Evolutionary conservation across 768 basidiomycete species (phyloP).

Genomic region (Tremella yokohamensis): DNA sequence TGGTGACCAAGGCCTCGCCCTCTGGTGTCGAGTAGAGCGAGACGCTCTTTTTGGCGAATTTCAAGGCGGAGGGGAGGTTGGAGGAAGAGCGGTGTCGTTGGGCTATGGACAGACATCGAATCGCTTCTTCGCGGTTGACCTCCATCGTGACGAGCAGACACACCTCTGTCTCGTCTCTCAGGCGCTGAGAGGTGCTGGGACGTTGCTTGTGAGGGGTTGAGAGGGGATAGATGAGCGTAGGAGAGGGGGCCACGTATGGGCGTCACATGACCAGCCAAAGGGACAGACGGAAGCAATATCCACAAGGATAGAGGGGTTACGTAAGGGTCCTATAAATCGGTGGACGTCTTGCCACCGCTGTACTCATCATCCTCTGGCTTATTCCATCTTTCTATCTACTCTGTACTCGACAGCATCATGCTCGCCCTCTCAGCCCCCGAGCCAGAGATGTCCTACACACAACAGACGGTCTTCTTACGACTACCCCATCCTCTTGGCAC

Average conservation of each 20-base stretch:
- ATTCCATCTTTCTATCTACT: too few species aligned
- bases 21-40: slow-evolving; percentile 74
- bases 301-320: too few species aligned
- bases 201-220: too few species aligned
- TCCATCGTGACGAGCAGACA: slow-evolving; percentile 36
- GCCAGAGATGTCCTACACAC: background rate
- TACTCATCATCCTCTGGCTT: too few species aligned
- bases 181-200: too few species aligned
- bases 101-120: slow-evolving; percentile 75
- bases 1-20: slow-evolving; percentile 64
- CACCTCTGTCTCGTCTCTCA: too few species aligned
- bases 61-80: slow-evolving; percentile 72
- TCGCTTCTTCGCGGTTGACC: slow-evolving; percentile 79
- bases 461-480: slow-evolving; percentile 39
- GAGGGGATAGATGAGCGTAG: background rate
- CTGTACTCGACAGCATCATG: too few species aligned
- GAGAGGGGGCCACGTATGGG: background rate
- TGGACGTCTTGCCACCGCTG: too few species aligned
- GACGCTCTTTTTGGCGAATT: slow-evolving; percentile 85
- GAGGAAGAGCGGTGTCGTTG: slow-evolving; percentile 67
- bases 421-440: too few species aligned
- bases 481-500: slow-evolving; percentile 39
- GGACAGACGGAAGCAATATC: too few species aligned
- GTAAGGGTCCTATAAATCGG: too few species aligned
- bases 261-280: too few species aligned